A percentile compares a stretch with the other conserved stretches of the same genome.
Conservation (phyloP, 2,329 filamentous ascomycete genomes). For the Diaporthe capsici region DNA sequence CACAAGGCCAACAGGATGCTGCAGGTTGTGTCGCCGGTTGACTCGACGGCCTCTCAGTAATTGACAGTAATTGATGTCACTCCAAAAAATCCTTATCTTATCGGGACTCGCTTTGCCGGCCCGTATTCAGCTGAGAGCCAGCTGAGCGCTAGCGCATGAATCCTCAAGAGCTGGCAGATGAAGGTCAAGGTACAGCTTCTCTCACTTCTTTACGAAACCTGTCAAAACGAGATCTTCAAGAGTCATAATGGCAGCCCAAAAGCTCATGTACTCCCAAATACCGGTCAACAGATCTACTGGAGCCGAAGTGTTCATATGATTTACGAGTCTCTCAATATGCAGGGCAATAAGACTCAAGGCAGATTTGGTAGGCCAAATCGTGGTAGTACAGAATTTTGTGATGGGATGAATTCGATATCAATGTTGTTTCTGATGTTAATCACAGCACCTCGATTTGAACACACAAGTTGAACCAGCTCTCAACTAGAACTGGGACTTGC, state of each 20-base stretch:
- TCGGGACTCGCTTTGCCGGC: neutral
- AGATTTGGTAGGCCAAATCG: neutral
- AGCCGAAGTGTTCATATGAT: neutral
- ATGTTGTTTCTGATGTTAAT: neutral
- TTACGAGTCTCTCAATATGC: neutral
- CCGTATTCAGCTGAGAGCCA: neutral
- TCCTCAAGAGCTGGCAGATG: neutral
- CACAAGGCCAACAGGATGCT: neutral
- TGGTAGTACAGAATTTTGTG: neutral
- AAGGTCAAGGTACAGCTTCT: neutral
- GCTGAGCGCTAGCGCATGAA: neutral
- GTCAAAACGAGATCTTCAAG: neutral
- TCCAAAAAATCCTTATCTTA: constrained; percentile 37
- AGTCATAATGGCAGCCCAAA: neutral
- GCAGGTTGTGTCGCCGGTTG: constrained; percentile 26
- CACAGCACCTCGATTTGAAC: neutral
- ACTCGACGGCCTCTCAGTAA: constrained; percentile 16
- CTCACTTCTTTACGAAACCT: neutral
- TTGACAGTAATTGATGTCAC: constrained; percentile 27
- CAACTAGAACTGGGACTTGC: constrained; percentile 22
- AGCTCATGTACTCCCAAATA: neutral
- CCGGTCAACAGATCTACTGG: neutral
- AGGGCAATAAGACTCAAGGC: neutral
- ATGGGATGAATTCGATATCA: too few species aligned
- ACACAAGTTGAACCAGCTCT: neutral